These are phyloP conservation scores for Cochlearia excelsa DNA, from an alignment of 345 rosid species.

Conservation along the genomic window DNA sequence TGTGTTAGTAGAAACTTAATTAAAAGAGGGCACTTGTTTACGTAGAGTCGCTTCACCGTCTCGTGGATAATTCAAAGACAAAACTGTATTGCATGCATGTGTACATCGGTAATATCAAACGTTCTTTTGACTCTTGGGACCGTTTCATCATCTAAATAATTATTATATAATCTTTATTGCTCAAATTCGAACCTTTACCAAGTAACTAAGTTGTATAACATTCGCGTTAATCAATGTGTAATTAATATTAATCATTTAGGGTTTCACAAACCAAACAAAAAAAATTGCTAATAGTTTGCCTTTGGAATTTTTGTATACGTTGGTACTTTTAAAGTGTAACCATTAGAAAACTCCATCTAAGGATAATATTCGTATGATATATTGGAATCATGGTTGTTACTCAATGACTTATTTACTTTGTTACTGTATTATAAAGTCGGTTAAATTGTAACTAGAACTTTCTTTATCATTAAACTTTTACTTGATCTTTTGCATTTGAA, in stretches of 20 bases:
- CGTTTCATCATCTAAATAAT: not conserved
- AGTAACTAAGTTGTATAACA: too few species aligned
- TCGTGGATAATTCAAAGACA: conserved; percentile 21
- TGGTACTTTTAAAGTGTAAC: too few species aligned
- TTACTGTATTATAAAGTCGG: not conserved
- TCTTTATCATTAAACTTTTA: too few species aligned
- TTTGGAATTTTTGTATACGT: too few species aligned
- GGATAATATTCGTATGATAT: not conserved
- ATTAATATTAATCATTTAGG: not conserved
- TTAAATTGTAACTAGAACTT: not conserved
- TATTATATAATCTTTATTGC: conserved; percentile 11
- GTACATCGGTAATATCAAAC: conserved; percentile 18
- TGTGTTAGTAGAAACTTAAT: too few species aligned
- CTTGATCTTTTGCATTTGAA: too few species aligned
- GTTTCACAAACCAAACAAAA: not conserved
- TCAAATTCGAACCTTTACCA: conserved; percentile 13
- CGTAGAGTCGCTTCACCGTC: conserved; percentile 11
- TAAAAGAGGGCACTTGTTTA: not conserved
- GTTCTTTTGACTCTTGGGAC: conserved; percentile 12
- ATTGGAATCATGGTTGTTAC: not conserved
- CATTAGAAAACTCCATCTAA: not conserved
- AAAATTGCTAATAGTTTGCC: not conserved
- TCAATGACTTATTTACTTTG: not conserved
- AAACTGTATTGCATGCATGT: conserved; percentile 34
- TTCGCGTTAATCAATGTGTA: conserved; percentile 16